Evolutionary conservation across 306 rosid species (phyloP), one percentile per base, ranked within the genome.

Genomic region (Boehmeria nivea): DNA sequence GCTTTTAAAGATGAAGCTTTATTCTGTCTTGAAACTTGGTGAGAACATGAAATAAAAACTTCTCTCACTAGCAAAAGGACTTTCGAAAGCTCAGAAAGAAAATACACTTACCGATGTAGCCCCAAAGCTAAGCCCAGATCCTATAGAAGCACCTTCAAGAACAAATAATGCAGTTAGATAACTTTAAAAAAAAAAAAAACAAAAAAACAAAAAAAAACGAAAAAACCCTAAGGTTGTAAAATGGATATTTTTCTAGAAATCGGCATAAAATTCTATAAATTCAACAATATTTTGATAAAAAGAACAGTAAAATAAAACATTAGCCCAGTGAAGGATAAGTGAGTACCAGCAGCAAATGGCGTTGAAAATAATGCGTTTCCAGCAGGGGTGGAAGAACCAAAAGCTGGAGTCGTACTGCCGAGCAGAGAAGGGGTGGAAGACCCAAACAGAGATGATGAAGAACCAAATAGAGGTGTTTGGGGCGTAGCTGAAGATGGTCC

Each of bases 71-170:
- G n/a, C n/a, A n/a, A n/a, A n/a, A n/a, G 36, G 9, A 31, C 36
- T 31, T 31, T 1, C 8, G 36, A 31, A 31, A 6, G 5, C 36
- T 4, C 36, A 31, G 36, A 31, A 4, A n/a, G n/a, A 61, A 43
- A 46, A 33, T 73, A 63, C 54, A 75, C 94, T 73, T 63, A 93
- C 96, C 11, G 83, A 64, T 56, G 78, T 67, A 62, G 81, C 58
- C 40, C 97, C 97, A 67, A 93, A 87, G 86, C 99, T 93, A 11
- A 91, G 75, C 54, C 95, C 96, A 22, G 88, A 81, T 53, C 89
- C 94, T 43, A 86, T 66, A 28, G 79, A 87, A 54, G 83, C 76
- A 44, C 99, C 95, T 87, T 81, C 59, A 57, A 65, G 59, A 22
- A 57, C 57, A 46, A 57, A 44, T 53, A 1, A 61, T 22, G 4